Base-by-base conservation (phyloP, 192 early-diverging fungal genomes). In the Funneliformis geosporum region DNA sequence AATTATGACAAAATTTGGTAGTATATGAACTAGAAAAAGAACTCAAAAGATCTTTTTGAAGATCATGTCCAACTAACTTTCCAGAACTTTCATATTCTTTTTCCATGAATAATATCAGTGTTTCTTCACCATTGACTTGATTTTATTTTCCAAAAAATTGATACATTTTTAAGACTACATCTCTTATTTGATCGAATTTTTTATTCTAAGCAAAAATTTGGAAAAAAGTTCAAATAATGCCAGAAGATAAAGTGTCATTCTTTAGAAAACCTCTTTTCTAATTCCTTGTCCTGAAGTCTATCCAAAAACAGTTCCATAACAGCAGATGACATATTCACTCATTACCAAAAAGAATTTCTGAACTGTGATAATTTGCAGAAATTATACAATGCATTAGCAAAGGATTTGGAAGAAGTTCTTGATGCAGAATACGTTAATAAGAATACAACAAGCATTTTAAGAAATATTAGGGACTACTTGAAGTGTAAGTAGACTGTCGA, bases 371-470 rank as follows among this genome's bases (percentile, higher is more conserved):
- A 65, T 23, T 65, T 27, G 1, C 6, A n/a, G 25, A 65, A 65
- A 65, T 27, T 72, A 72, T 80, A 80, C 50, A 38, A 72, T 21
- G 69, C 23, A 21, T 18, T 80, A 8, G 6, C 44, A 21, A 80
- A 72, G 59, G 59, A 80, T 80, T 73, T 80, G 71, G 59, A 71
- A 40, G 61, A 72, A 38, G 70, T 21, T 33, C 43, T 80, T 65
- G 55, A 71, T 80, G 18, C 79, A 27, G 59, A 73, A 11, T 80
- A 33, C 44, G 72, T 61, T 43, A 80, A 62, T 73, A 66, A 73
- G 70, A 43, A 61, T 80, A 73, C 46, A 60, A 60, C 46, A 21
- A 46, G 27, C 38, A 18, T 14, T 80, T 80, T 80, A 50, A 80
- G 70, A 72, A 59, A 61, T 42, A 33, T 33, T 33, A 33, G 33